Evolutionary conservation across 345 rosid species (phyloP), one percentile per base, ranked within the genome.

Genomic region (Mercurialis annua): DNA sequence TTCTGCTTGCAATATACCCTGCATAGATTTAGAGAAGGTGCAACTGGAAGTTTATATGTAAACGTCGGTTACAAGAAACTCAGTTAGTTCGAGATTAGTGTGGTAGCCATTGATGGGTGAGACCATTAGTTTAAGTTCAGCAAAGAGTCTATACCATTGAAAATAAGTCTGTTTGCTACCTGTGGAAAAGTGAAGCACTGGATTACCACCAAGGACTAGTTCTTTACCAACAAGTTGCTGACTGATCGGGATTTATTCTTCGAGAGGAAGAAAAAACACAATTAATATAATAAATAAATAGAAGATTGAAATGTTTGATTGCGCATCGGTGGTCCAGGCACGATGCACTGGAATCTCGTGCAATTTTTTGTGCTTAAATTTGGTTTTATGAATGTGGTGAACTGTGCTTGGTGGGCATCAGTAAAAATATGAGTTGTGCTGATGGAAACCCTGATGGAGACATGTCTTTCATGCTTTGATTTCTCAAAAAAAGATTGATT

Each of bases 381-480:
- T 76, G 78, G 69, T 67, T 76, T 71, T 57, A 73, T 81, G 84
- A 78, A 69, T 77, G 74, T 74, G 73, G 62, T 77, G 80, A 81
- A 69, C 72, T 77, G 79, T 80, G 84, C 90, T 71, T 66, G 76
- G 81, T 87, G 88, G 82, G 73, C 73, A 81, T 78, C 82, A 73
- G 86, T 79, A 73, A 59, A 67, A 70, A 51, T 66, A 70, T 71
- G 78, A 73, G 69, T 78, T 83, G 81, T 79, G 80, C 75, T 72
- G 83, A 80, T 83, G 65, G 81, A 75, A 77, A 82, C 81, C 57
- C 60, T 79, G 92, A 82, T 67, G 68, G 81, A 55, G 85, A 83
- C 87, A 63, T 62, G 68, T 64, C 72, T 69, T 72, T 70, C 71
- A 47, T 76, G 77, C 82, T 62, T 69, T 72, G 76, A 47, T 75